Evolutionary conservation across 371 early-diverging fungal species (phyloP), one percentile per base, ranked within the genome.

Genomic region (Mortierella sp.): DNA sequence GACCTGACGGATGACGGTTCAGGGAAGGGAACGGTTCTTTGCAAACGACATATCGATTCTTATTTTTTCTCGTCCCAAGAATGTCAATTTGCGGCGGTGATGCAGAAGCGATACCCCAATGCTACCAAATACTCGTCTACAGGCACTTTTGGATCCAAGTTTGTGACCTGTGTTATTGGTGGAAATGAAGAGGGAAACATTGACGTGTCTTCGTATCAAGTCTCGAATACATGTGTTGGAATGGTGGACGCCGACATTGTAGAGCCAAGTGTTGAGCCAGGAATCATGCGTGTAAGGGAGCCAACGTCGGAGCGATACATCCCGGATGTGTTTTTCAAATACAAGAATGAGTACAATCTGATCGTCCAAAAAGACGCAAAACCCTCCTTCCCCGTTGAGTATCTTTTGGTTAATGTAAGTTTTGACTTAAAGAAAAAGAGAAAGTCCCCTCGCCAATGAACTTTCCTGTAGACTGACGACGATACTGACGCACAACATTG

Each of bases 321-420:
- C 7, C 99, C 98, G 4, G 99, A 99, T 57, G 93, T 99, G 4
- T 95, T 97, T 74, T 99, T 96, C 88, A 93, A 93, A 81, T 95
- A 91, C 82, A 95, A 92, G 79, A 97, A 99, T 84, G 92, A 97
- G 79, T 99, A 99, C 82, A 91, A 91, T 43, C 85, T 95, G 19
- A 84, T 89, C 30, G 98, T 97, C 0, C 87, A 94, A 59, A 91
- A 96, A 64, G 86, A 88, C 29, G 94, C 94, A 19, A 96, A 95
- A 69, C 98, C 98, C 0, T 92, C 94, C 0, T 99, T 98, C 75
- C 99, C 99, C 0, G 94, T 97, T 0, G 98, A 99, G 65, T 98
- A 99, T 74, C 88, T 98, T 25, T 82, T 99, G 52, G 95, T 97
- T 29, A 97, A 96, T 71, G 95, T 98, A 89, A 75, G 89, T 64